Evolutionary conservation across 2,329 filamentous ascomycete species (phyloP), one percentile per base, ranked within the genome.

Genomic region (Fusarium sp.): DNA sequence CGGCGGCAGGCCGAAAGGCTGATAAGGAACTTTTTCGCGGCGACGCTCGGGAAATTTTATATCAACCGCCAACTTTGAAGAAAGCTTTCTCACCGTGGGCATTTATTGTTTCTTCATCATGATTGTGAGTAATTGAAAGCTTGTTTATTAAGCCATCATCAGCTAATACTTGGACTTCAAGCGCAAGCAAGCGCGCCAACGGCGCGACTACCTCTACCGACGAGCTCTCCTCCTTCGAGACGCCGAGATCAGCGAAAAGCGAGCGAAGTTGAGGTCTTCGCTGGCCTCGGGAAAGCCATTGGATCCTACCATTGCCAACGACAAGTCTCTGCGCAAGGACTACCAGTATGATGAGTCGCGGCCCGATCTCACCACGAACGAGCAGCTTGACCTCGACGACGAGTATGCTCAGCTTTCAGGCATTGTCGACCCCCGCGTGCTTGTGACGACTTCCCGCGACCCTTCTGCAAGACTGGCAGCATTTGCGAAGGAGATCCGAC

Each of bases 361-460:
- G 27, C 88, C 89, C 25, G 93, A 95, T 77, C 85, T 91, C 64
- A 91, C 87, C 4, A 86, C 87, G 20, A 89, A 94, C 66, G 92
- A 95, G 66, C 88, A 92, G 81, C 84, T 95, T 20, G 92, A 94
- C 65, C 84, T 97, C 22, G 94, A 97, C 80, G 94, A 97, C 79
- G 96, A 98, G 85, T 98, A 98, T 82, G 91, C 93, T 27, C 91
- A 95, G 76, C 90, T 98, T 1, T 97, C 94, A n/a, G 97, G 97
- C 35, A 91, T 98, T 43, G 90, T 97, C 40, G 97, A 98, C 76
- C 95, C 96, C 8, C 89, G 95, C 63, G 92, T 97, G 5, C 89
- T 98, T 8, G 94, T 98, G 60, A 97, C 96, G 27, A 99, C 97
- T 4, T 97, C 94, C 54, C 90, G 97, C 80, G 93, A 96, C 75